Conservation (phyloP, 2,329 filamentous ascomycete species). For the Sphaerulina vaccinii region DNA sequence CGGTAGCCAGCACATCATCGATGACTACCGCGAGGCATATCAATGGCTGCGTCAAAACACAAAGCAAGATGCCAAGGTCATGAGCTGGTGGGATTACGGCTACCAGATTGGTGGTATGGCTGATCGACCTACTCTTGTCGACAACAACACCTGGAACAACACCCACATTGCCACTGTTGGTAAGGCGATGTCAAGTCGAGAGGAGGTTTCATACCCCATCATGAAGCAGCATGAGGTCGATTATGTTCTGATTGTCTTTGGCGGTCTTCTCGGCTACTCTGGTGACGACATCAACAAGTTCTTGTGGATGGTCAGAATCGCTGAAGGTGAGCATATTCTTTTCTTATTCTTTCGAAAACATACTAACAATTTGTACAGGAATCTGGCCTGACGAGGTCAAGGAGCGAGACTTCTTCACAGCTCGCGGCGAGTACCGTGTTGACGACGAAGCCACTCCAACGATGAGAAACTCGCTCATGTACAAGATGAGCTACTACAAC, state of each 20-base stretch:
- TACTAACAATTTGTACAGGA: slow-evolving; percentile 28
- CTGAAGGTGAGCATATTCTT: slow-evolving; percentile 63
- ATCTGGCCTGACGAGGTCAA: slow-evolving; percentile 99
- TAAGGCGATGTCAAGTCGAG: slow-evolving; percentile 96
- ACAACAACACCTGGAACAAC: slow-evolving; percentile 99
- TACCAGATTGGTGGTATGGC: slow-evolving; percentile 99
- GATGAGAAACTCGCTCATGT: slow-evolving; percentile 99
- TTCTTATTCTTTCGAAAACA: not conserved
- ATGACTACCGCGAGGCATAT: slow-evolving; percentile 98
- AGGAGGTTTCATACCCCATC: slow-evolving; percentile 98
- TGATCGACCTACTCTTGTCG: slow-evolving; percentile 90
- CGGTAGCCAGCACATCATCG: slow-evolving; percentile 96
- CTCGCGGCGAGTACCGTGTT: slow-evolving; percentile 89
- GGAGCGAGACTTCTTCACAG: slow-evolving; percentile 93
- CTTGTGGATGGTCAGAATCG: slow-evolving; percentile 99
- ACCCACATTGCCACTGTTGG: slow-evolving; percentile 98
- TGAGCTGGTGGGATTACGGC: slow-evolving; percentile 99
- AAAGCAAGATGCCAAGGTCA: slow-evolving; percentile 89
- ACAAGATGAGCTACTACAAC: slow-evolving; percentile 99
- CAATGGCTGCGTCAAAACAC: slow-evolving; percentile 99
- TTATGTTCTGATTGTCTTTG: slow-evolving; percentile 97
- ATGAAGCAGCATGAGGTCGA: slow-evolving; percentile 98
- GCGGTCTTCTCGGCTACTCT: slow-evolving; percentile 92
- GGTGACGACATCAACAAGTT: slow-evolving; percentile 99
- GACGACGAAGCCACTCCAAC: slow-evolving; percentile 90